Conservation (phyloP, 345 rosid genomes). For the Salix brachista region DNA sequence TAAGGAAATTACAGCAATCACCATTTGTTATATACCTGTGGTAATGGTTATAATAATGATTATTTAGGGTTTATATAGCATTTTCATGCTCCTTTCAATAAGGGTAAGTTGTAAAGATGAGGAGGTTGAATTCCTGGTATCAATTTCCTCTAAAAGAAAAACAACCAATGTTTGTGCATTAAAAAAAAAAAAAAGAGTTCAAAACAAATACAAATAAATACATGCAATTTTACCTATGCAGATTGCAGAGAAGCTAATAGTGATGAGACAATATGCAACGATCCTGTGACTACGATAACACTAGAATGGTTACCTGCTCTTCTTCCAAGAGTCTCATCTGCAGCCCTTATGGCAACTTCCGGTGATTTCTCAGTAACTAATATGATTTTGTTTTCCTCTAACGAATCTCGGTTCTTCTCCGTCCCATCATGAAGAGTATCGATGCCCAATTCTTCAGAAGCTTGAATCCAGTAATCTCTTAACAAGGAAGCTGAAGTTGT, state of each 20-base stretch:
- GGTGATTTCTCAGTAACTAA: conserved; percentile 36
- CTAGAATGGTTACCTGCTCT: conserved; percentile 23
- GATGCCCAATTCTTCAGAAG: conserved; percentile 47
- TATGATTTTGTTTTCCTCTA: conserved; percentile 21
- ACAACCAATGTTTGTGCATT: background rate
- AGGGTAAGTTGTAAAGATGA: no score
- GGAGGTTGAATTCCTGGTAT: no score
- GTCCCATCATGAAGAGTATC: conserved; percentile 25
- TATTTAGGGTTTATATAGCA: no score
- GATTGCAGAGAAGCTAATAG: conserved; percentile 29
- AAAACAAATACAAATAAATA: background rate
- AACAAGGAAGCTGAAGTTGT: conserved; percentile 47
- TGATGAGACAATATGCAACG: conserved; percentile 49
- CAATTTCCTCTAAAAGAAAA: no score
- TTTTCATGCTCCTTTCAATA: no score
- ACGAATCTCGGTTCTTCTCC: conserved; percentile 24
- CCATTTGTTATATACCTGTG: no score
- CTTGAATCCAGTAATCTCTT: conserved; percentile 66
- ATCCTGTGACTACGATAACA: conserved; percentile 54
- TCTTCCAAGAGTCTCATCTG: conserved; percentile 35
- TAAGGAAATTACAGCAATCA: no score
- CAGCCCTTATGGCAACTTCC: conserved; percentile 29
- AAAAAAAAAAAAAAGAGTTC: background rate
- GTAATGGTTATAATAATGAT: no score
- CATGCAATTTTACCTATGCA: background rate